phyloP scores from a whole-genome alignment of 345 rosid genomes.

The Trapa incisa region DNA sequence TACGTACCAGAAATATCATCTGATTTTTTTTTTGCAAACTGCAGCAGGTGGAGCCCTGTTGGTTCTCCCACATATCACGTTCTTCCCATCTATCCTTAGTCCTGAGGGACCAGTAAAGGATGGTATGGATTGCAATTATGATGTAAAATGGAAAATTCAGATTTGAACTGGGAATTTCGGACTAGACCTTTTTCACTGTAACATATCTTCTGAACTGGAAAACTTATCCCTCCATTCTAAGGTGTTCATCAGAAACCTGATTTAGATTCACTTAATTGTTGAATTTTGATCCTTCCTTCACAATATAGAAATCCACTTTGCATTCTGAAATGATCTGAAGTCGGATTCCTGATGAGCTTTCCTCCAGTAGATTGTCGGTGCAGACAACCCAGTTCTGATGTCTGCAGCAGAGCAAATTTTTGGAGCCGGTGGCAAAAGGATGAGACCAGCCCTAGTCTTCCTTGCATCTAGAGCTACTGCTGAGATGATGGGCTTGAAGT shows the following conservation, averaged over 20 bases:
- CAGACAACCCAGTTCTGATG: conserved; percentile 87
- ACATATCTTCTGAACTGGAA: background rate
- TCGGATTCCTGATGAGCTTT: conserved; percentile 19
- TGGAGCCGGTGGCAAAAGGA: conserved; percentile 97
- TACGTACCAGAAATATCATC: conserved; percentile 22
- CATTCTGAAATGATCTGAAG: background rate
- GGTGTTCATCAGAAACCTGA: background rate
- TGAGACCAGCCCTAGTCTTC: conserved; percentile 93
- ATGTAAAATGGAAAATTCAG: no score
- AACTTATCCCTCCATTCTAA: background rate
- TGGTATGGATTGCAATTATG: background rate
- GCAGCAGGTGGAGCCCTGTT: background rate
- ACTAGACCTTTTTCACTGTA: background rate
- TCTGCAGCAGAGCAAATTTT: conserved; percentile 97
- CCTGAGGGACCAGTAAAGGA: background rate
- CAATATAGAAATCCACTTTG: background rate
- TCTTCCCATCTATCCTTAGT: background rate
- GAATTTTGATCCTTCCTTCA: background rate
- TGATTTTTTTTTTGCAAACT: background rate
- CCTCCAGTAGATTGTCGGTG: conserved; percentile 77
- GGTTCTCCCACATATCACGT: background rate
- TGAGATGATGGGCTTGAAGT: conserved; percentile 63
- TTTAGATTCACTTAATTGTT: no score
- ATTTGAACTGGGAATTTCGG: background rate
- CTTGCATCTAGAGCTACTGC: conserved; percentile 92